Evolutionary conservation across 441 rosid species (phyloP).

Genomic region (Cnidoscolus chayamansa): DNA sequence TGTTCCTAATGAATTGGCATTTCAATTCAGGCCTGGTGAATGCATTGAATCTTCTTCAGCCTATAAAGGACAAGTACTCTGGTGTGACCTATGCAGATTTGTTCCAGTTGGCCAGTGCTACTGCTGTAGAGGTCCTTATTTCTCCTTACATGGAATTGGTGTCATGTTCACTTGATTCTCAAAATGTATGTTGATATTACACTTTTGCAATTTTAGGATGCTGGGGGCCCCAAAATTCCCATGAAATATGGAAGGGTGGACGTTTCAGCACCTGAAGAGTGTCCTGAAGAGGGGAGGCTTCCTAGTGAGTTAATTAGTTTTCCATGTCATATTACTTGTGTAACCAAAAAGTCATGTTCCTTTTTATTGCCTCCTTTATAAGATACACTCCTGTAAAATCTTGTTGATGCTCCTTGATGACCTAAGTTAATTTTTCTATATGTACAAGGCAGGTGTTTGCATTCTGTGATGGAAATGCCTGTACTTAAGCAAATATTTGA

Average conservation of each 20-base stretch:
- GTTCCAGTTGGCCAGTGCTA: constrained; percentile 90
- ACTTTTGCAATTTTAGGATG: constrained; percentile 52
- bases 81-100: constrained; percentile 80
- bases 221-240: constrained; percentile 86
- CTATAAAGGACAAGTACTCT: constrained; percentile 79
- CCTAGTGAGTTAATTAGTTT: constrained; percentile 54
- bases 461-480: not conserved
- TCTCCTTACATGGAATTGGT: constrained; percentile 17
- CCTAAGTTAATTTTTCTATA: not conserved
- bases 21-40: constrained; percentile 63
- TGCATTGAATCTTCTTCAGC: constrained; percentile 70
- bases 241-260: constrained; percentile 96
- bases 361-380: not conserved
- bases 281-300: constrained; percentile 99
- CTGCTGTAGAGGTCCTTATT: constrained; percentile 74
- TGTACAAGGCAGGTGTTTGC: not conserved
- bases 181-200: constrained; percentile 20
- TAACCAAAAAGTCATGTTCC: not conserved
- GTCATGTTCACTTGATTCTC: not conserved
- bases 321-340: not conserved
- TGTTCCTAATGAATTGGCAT: constrained; percentile 24
- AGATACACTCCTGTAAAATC: not conserved
- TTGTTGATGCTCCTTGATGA: constrained; percentile 2
- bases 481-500: not conserved
- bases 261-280: constrained; percentile 59